Evolutionary conservation across 2,329 filamentous ascomycete species (phyloP), one percentile per base, ranked within the genome.

Genomic region (Erysiphe pisi): DNA sequence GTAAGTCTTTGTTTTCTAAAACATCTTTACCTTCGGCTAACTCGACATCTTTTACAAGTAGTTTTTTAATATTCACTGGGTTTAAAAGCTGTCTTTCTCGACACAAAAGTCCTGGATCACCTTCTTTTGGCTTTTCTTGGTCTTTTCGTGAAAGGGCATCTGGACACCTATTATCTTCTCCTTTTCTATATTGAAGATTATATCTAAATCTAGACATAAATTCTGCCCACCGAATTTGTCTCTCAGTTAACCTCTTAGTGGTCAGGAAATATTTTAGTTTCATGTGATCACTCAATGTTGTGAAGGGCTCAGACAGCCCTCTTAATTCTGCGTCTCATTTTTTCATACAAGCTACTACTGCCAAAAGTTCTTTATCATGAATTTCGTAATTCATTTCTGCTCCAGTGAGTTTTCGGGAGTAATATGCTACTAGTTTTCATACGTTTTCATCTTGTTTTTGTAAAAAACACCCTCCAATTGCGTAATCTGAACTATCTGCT

Each of bases 61-160:
- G 0, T 61, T 45, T 14, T 75, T 36, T n/a, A 12, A 43, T 3
- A 52, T 49, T 75, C 11, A 75, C 25, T 20, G 49, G 73, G 18
- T 61, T 75, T 28, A 61, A 75, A 28, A 75, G 12, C 43, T 36
- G 45, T 75, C 73, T 28, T 43, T 75, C 73, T 22, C 73, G 47
- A 61, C n/a, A 40, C 61, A 75, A 43, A 58, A 75, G 73, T n/a
- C 70, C 43, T 0, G 70, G 31, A 36, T 36, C 31, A 36, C 31
- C 31, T 36, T 36, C 31, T 36, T 36, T 36, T 36, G 31, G 31
- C n/a, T 52, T 74, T 52, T 74, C 70, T 18, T 74, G 70, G n/a
- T 74, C 70, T 49, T 43, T 74, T 4, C 68, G 28, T 11, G 68
- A 43, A 43, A 36, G 31, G 31, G 73, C 47, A 58, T 75, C 73